Evolutionary conservation across 768 basidiomycete species (phyloP), one percentile per base, ranked within the genome.

Genomic region (Termitomyces sp.): DNA sequence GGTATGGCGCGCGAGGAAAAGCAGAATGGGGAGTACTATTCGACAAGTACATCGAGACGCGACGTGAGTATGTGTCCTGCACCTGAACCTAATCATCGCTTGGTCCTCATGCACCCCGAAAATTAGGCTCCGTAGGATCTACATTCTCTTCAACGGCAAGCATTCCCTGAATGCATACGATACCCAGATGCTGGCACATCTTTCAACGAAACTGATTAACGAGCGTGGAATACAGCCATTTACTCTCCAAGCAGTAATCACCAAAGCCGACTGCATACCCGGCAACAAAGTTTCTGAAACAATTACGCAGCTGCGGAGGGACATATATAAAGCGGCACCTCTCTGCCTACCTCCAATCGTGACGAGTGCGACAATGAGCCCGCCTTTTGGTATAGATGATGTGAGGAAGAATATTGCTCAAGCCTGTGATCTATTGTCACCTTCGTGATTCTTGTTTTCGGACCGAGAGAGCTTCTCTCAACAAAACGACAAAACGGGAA

Each of bases 21-120:
- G 76, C 78, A 35, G 87, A 90, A 70, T 92, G 90, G 90, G 90
- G 91, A 1, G 67, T 72, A 28, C 62, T 89, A 3, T 90, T 92
- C 67, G 76, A 87, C 54, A 70, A 79, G 43, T 92, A 91, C 64
- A 60, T 90, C 14, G 66, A 76, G 54, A 80, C 72, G 40, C 83
- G 90, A 18, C 70, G 80, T 64, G 75, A 85, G 89, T 91, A 62
- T 58, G 85, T 74, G 16, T 44, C 20, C 26, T 41, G 30, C n/a
- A 10, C 8, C 26, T 2, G 11, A 52, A 38, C 10, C 28, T 24
- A 41, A 54, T 55, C 51, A 26, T 55, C 48, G 36, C 35, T 44
- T 18, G 18, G 33, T 28, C 22, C 40, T 33, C 28, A 52, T n/a
- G 24, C 30, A 57, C 51, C 9, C 33, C 22, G 3, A 22, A 32